Conservation (phyloP, 2,329 filamentous ascomycete species). For the Xylariaceae sp. region DNA sequence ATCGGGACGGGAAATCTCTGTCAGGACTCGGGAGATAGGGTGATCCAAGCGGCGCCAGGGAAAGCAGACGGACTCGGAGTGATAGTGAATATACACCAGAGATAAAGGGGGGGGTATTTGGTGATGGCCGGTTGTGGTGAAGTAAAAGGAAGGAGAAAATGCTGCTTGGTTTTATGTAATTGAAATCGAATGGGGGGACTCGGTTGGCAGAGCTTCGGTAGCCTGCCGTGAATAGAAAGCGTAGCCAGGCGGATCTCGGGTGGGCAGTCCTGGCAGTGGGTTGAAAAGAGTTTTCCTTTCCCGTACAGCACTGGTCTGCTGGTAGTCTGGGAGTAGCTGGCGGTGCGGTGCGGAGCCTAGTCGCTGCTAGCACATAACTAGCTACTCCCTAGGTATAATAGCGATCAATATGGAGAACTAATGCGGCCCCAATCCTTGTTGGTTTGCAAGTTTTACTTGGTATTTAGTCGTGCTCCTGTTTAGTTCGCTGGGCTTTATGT, state of each 20-base stretch:
- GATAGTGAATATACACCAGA: conserved; percentile 30
- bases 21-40: conserved; percentile 38
- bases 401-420: conserved; percentile 11
- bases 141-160: conserved; percentile 45
- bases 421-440: conserved; percentile 8
- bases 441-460: conserved; percentile 10
- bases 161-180: conserved; percentile 54
- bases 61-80: conserved; percentile 40
- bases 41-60: conserved; percentile 40
- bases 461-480: conserved; percentile 14
- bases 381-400: conserved; percentile 5
- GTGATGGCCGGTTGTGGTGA: conserved; percentile 37
- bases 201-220: conserved; percentile 19
- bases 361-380: conserved; percentile 24
- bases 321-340: too few relatives aligned
- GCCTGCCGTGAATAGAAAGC: conserved; percentile 27
- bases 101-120: conserved; percentile 32
- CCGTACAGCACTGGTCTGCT: too few relatives aligned
- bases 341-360: conserved; percentile 20
- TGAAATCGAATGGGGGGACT: conserved; percentile 36
- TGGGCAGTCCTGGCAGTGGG: too few relatives aligned
- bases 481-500: conserved; percentile 18
- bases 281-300: conserved; percentile 20
- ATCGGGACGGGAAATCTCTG: conserved; percentile 38
- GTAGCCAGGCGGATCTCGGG: conserved; percentile 14